Percentiles rank a stretch among this genome's conserved stretches.
Conservation (phyloP, 2,329 filamentous ascomycete species). For the Aspergillus sp. region DNA sequence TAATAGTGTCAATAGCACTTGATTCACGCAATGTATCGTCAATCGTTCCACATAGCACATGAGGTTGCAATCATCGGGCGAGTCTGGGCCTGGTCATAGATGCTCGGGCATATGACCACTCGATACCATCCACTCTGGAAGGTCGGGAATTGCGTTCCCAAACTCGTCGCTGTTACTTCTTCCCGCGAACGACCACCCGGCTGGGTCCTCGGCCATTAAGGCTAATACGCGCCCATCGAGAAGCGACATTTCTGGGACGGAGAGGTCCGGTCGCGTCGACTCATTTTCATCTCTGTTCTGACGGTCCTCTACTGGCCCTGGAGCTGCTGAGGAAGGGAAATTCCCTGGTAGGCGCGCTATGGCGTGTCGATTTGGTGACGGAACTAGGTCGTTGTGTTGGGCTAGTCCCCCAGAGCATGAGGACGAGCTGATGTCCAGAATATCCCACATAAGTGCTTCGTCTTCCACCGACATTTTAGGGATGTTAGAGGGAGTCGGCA, state of each 20-base stretch:
- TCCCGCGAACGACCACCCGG: slow-evolving; percentile 19
- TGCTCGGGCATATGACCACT: slow-evolving; percentile 23
- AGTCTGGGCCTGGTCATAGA: slow-evolving; percentile 9
- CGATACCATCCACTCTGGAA: slow-evolving; percentile 28
- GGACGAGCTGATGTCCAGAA: slow-evolving; percentile 24
- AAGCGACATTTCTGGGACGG: not conserved
- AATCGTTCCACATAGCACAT: not conserved
- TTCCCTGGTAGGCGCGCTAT: not conserved
- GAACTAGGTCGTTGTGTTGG: slow-evolving; percentile 2
- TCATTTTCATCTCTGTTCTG: not conserved
- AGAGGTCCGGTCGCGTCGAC: not conserved
- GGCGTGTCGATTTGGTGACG: not conserved
- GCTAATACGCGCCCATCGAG: not conserved
- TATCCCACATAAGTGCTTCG: slow-evolving; percentile 27
- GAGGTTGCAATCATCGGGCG: not conserved
- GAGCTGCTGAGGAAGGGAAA: not conserved
- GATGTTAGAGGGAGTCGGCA: slow-evolving; percentile 25
- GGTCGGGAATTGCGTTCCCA: slow-evolving; percentile 17
- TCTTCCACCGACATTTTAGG: slow-evolving; percentile 25
- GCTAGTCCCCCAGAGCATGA: not conserved
- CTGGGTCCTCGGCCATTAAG: slow-evolving; percentile 2
- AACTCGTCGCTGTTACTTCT: slow-evolving; percentile 6
- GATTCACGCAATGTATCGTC: too few relatives aligned
- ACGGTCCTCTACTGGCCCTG: not conserved
- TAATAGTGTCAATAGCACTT: not conserved